Percentiles rank a stretch among this genome's conserved stretches.
These are phyloP conservation scores for Coffea canephora DNA, from an alignment of 257 asterid species.

Conservation along the genomic window DNA sequence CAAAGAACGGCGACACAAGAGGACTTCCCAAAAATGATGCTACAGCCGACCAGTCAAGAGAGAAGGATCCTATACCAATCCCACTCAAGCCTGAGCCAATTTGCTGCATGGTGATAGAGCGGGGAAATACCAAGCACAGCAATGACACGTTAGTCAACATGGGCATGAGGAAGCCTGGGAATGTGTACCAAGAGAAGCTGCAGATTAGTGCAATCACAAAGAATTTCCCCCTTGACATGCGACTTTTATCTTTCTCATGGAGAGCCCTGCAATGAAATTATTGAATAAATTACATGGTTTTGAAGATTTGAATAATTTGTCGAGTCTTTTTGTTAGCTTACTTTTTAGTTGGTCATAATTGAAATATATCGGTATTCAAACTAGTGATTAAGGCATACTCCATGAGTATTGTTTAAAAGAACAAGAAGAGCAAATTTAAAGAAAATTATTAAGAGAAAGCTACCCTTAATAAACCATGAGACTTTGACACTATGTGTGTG, in stretches of 20 bases:
- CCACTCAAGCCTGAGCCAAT: conserved; percentile 71
- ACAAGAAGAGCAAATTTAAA: too few species aligned
- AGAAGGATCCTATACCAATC: conserved; percentile 57
- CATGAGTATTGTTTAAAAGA: too few species aligned
- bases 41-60: conserved; percentile 59
- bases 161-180: conserved; percentile 57
- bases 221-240: conserved; percentile 49
- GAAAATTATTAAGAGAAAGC: too few species aligned
- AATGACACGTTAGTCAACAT: conserved; percentile 42
- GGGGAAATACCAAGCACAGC: conserved; percentile 49
- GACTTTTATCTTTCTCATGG: conserved; percentile 48
- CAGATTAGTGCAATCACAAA: conserved; percentile 52
- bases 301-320: too few species aligned
- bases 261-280: conserved; percentile 55
- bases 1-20: conserved; percentile 62
- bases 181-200: conserved; percentile 52
- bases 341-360: too few species aligned
- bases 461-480: too few species aligned
- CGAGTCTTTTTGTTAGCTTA: too few species aligned
- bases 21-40: conserved; percentile 61
- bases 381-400: too few species aligned
- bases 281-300: too few species aligned
- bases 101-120: conserved; percentile 53
- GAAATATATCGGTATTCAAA: too few species aligned
- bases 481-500: too few species aligned